Evolutionary conservation across 2,329 filamentous ascomycete species (phyloP), one percentile per base, ranked within the genome.

Genomic region (Verticillium nonalfalfae): DNA sequence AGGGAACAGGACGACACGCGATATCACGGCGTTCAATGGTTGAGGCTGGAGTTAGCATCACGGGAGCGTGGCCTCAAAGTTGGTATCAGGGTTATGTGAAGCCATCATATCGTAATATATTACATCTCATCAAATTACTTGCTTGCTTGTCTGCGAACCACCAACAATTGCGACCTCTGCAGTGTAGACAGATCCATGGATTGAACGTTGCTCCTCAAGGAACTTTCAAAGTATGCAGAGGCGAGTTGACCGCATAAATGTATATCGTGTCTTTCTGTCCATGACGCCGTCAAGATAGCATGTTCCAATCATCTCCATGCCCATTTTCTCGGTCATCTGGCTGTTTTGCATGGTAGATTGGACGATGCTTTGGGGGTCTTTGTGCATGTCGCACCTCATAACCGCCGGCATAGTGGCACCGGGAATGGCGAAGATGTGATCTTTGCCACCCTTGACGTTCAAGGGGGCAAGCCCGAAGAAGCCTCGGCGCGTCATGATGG

Each of bases 281-380:
- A 64, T 64, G 15, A 57, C 50, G 13, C 61, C 61, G 1, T 62
- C 61, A 2, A 54, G 40, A 14, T 59, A 64, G 13, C 62, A 61
- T 1, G 45, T 63, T 11, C 62, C 62, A 1, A 64, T 21, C 61
- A 63, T 59, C 1, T 21, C 54, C 3, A 21, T 15, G 0, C 18
- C 7, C 4, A 15, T 57, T 3, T 63, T 4, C 13, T 26, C 1
- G 2, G 10, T 7, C 35, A 33, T 10, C 6, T 9, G 0, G 7
- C 55, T n/a, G 13, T 4, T 15, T 7, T 56, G 57, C 26, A 63
- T 13, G 7, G 63, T 34, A 18, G 50, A 6, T 14, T 40, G 7
- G 15, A 15, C 13, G 4, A 14, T 15, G 13, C 11, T 15, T 36
- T 40, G 6, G 15, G 39, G 39, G 11, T 40, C 15, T 14, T 40